phyloP scores from a whole-genome alignment of 768 basidiomycete species.

The Serendipita sp. region DNA sequence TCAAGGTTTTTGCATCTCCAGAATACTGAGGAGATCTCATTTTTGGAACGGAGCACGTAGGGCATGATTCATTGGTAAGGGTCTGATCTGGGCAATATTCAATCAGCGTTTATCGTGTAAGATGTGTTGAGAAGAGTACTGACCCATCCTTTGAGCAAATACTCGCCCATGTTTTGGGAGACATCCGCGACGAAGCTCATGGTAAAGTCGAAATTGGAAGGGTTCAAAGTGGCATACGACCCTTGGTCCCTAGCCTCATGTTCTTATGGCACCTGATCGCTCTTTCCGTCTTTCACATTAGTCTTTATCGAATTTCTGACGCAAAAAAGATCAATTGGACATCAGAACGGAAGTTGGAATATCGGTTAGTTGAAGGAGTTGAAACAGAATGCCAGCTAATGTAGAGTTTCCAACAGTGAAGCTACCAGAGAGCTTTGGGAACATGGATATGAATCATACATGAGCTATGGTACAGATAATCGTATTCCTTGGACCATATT shows the following conservation, averaged over 20 bases:
- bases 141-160: slow-evolving; percentile 69
- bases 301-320: slow-evolving; percentile 13
- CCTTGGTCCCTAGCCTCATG: slow-evolving; percentile 17
- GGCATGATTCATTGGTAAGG: slow-evolving; percentile 50
- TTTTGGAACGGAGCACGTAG: slow-evolving; percentile 42
- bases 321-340: slow-evolving; percentile 14
- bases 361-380: slow-evolving; percentile 37
- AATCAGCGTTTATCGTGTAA: not conserved
- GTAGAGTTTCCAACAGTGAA: slow-evolving; percentile 29
- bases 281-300: slow-evolving; percentile 17
- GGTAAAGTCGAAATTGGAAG: not conserved
- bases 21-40: slow-evolving; percentile 41
- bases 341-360: slow-evolving; percentile 31
- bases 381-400: slow-evolving; percentile 22
- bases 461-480: slow-evolving; percentile 48
- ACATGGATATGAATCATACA: slow-evolving; percentile 81
- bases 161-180: slow-evolving; percentile 46
- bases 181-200: slow-evolving; percentile 43
- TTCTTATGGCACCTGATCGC: slow-evolving; percentile 18
- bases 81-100: slow-evolving; percentile 25
- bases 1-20: slow-evolving; percentile 24
- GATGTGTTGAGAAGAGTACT: slow-evolving; percentile 10
- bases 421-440: slow-evolving; percentile 68
- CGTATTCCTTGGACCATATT: not conserved
- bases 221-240: not conserved